These are phyloP conservation scores for Anisodus acutangulus DNA, from an alignment of 257 asterid genomes.

Conservation along the genomic window DNA sequence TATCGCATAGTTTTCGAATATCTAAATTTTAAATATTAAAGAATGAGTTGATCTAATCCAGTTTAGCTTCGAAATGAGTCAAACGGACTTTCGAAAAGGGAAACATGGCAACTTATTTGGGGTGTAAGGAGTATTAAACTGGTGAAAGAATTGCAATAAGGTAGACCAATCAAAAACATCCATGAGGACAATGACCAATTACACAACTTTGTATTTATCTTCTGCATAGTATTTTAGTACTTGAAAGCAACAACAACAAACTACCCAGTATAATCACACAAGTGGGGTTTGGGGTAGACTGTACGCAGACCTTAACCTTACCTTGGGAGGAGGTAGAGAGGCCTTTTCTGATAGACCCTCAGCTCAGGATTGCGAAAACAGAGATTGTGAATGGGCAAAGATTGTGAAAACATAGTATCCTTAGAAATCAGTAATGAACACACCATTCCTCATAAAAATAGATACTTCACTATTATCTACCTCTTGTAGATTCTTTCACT, in stretches of 20 bases:
- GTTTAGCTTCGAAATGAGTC: no score
- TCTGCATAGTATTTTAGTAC: neutral
- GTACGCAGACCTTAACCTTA: no score
- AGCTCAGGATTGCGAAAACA: no score
- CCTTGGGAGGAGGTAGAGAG: no score
- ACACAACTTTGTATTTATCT: slow-evolving; percentile 4
- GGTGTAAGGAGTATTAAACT: neutral
- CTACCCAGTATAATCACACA: no score
- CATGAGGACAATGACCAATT: slow-evolving; percentile 6
- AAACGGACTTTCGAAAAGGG: no score
- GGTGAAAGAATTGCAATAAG: neutral
- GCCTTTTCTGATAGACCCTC: no score
- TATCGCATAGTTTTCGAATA: no score
- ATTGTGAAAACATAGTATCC: neutral
- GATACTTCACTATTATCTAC: neutral
- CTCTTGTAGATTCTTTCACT: neutral
- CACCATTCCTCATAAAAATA: neutral
- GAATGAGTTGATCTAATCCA: no score
- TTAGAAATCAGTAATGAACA: neutral
- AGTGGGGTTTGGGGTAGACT: no score
- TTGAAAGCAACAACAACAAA: neutral
- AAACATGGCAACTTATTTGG: no score
- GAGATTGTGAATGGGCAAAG: neutral
- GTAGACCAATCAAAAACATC: neutral
- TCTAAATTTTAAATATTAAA: no score